Evolutionary conservation across 2,329 filamentous ascomycete species (phyloP).

Genomic region (Stagonosporopsis vannaccii): DNA sequence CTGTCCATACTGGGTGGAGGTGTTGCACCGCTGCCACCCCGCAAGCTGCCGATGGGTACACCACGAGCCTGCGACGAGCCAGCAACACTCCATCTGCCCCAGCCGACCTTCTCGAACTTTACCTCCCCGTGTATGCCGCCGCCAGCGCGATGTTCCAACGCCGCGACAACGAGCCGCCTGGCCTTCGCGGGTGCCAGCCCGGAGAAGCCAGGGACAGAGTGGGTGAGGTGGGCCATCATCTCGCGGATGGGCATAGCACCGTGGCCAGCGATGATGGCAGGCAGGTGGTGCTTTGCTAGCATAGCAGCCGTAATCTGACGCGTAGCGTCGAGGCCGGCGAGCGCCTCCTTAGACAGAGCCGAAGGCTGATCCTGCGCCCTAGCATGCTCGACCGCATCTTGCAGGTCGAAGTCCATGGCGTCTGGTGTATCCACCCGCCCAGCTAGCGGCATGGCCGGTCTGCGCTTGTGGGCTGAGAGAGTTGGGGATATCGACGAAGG

Average conservation of each 20-base stretch:
- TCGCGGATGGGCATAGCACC: conserved; percentile 93
- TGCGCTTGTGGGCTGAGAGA: conserved; percentile 81
- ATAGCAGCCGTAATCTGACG: conserved; percentile 85
- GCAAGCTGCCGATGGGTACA: conserved; percentile 49
- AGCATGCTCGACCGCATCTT: conserved; percentile 68
- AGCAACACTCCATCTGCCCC: conserved; percentile 89
- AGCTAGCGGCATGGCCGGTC: conserved; percentile 56
- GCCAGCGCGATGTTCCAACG: conserved; percentile 79
- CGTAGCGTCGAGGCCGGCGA: conserved; percentile 70
- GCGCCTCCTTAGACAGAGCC: conserved; percentile 57
- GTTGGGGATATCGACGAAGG: conserved; percentile 94
- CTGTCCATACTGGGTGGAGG: conserved; percentile 59
- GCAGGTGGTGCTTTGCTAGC: conserved; percentile 88
- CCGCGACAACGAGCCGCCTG: conserved; percentile 87
- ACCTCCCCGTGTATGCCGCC: conserved; percentile 72
- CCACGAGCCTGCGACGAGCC: conserved; percentile 61
- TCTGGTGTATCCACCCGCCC: conserved; percentile 56
- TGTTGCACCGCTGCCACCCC: conserved; percentile 46
- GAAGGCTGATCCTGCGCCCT: conserved; percentile 54
- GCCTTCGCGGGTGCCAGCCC: conserved; percentile 89
- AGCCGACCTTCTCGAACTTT: conserved; percentile 93
- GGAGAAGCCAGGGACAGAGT: conserved; percentile 90
- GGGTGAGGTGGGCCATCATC: conserved; percentile 93
- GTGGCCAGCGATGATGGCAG: conserved; percentile 86
- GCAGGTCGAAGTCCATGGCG: conserved; percentile 85